phyloP scores from a whole-genome alignment of 768 basidiomycete species.

The Boletellus emodensis region DNA sequence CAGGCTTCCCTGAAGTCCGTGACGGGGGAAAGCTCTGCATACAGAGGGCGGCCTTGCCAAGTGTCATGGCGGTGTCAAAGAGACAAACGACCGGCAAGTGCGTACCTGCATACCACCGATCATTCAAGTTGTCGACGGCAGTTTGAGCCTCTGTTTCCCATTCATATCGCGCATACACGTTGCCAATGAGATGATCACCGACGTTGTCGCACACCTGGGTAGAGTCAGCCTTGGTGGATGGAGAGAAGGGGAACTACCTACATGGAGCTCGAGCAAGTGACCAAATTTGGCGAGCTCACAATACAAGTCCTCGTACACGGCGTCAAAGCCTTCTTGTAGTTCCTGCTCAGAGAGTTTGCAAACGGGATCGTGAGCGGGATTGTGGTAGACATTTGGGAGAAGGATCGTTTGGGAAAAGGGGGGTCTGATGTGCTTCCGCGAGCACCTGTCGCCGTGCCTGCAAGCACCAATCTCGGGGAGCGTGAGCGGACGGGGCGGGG shows the following conservation, averaged over 20 bases:
- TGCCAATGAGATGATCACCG: constrained; percentile 97
- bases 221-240: background rate
- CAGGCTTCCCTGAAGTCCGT: constrained; percentile 99
- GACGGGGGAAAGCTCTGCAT: constrained; percentile 96
- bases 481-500: background rate
- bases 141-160: constrained; percentile 97
- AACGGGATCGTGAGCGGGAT: constrained; percentile 90
- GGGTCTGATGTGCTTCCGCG: constrained; percentile 96
- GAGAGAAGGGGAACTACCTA: constrained; percentile 34
- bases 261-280: constrained; percentile 92
- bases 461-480: constrained; percentile 87
- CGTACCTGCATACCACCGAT: constrained; percentile 96
- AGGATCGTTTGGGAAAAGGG: constrained; percentile 97
- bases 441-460: constrained; percentile 96
- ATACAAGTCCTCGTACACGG: constrained; percentile 93
- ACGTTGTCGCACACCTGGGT: constrained; percentile 93
- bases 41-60: constrained; percentile 76
- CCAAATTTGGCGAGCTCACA: constrained; percentile 95
- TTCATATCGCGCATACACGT: constrained; percentile 96
- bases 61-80: background rate
- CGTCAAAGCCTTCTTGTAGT: constrained; percentile 87
- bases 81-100: background rate
- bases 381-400: constrained; percentile 96
- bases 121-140: constrained; percentile 89
- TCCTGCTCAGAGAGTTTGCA: constrained; percentile 87